Conservation (phyloP, 2,329 filamentous ascomycete genomes). For the Knufia fluminis region DNA sequence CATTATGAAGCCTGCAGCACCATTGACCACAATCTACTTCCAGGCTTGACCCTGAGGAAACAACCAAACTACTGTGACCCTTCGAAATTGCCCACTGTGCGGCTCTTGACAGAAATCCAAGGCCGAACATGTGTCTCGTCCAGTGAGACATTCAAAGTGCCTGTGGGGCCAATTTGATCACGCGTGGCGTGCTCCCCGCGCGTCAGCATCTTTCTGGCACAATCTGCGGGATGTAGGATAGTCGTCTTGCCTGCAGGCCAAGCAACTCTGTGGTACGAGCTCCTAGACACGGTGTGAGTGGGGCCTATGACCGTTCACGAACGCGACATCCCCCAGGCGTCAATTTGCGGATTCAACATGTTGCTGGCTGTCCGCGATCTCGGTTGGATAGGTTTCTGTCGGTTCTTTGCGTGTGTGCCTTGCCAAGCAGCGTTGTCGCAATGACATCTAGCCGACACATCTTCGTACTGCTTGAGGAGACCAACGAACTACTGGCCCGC, state of each 20-base stretch:
- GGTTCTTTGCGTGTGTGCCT: background rate
- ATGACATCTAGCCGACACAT: background rate
- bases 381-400: background rate
- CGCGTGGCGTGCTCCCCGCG: background rate
- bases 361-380: constrained; percentile 1
- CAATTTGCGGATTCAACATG: background rate
- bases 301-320: background rate
- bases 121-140: background rate
- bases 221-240: background rate
- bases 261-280: background rate
- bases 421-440: background rate
- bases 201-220: background rate
- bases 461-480: background rate
- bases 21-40: background rate
- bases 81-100: background rate
- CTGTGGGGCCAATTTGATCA: background rate
- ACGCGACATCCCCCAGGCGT: background rate
- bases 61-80: background rate
- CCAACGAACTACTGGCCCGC: background rate
- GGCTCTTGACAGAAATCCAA: background rate
- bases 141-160: background rate
- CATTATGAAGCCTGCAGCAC: background rate
- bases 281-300: background rate
- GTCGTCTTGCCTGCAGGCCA: background rate
- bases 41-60: constrained; percentile 1